Conservation (phyloP, 768 basidiomycete species). For the Piloderma croceum region DNA sequence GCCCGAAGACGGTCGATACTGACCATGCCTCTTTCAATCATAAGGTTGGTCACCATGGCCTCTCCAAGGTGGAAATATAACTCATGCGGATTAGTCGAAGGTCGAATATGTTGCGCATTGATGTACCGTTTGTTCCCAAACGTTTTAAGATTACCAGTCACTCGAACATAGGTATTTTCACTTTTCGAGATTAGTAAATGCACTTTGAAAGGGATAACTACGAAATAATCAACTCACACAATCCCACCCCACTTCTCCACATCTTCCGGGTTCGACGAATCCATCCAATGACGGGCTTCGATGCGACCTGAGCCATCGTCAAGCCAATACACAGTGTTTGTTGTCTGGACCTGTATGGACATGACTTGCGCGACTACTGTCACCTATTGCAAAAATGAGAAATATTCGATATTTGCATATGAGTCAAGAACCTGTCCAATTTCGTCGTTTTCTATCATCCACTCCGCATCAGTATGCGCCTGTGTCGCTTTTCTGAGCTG, state of each 20-base stretch:
- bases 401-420: conserved; percentile 4
- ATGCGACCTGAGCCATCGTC: conserved; percentile 83
- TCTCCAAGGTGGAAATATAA: conserved; percentile 80
- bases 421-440: conserved; percentile 56
- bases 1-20: conserved; percentile 16
- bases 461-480: conserved; percentile 84
- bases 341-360: conserved; percentile 62
- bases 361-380: conserved; percentile 71
- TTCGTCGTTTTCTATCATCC: conserved; percentile 75
- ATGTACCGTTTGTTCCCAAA: conserved; percentile 82
- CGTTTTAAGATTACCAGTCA: conserved; percentile 75
- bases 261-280: conserved; percentile 54
- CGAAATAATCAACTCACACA: conserved; percentile 25
- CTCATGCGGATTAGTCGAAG: conserved; percentile 66
- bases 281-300: conserved; percentile 81
- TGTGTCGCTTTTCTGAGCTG: conserved; percentile 76
- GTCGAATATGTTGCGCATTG: conserved; percentile 69
- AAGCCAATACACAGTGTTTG: conserved; percentile 73
- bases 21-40: conserved; percentile 63
- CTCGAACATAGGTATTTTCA: conserved; percentile 74
- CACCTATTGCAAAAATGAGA: conserved; percentile 39
- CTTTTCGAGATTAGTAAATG: conserved; percentile 31
- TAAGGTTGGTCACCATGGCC: conserved; percentile 60
- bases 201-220: conserved; percentile 10
- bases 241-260: conserved; percentile 44